Conservation (phyloP, 345 rosid species). For the Heritiera fomes region DNA sequence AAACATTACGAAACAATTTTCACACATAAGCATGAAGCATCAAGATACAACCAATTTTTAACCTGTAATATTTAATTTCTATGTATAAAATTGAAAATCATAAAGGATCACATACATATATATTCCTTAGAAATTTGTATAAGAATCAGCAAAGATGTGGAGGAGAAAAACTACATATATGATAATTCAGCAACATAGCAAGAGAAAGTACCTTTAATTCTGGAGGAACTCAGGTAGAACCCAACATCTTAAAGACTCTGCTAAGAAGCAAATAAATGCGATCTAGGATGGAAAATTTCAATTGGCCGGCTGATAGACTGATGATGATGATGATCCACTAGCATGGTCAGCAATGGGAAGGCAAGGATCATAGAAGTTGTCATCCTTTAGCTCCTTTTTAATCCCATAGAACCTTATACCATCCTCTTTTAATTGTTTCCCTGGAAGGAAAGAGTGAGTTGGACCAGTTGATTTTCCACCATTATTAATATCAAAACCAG, state of each 20-base stretch:
- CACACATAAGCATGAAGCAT: background rate
- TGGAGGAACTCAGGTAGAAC: slow-evolving; percentile 8
- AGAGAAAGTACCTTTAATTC: slow-evolving; percentile 10
- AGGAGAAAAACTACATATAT: background rate
- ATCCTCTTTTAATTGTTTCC: slow-evolving; percentile 37
- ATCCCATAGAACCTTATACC: slow-evolving; percentile 37
- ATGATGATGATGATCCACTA: slow-evolving; percentile 25
- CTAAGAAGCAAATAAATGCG: background rate
- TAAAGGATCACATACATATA: background rate
- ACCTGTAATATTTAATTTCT: slow-evolving; percentile 3
- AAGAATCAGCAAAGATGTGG: background rate
- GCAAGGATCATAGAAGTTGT: slow-evolving; percentile 36
- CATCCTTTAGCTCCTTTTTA: slow-evolving; percentile 51
- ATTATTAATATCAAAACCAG: slow-evolving; percentile 29
- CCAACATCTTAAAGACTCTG: background rate
- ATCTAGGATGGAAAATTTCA: slow-evolving; percentile 34
- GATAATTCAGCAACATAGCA: background rate
- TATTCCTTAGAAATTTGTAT: background rate
- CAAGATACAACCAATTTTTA: slow-evolving; percentile 6
- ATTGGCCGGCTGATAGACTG: slow-evolving; percentile 38
- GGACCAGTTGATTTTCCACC: slow-evolving; percentile 27
- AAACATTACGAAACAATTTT: background rate
- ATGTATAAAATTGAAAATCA: slow-evolving; percentile 1
- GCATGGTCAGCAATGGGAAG: slow-evolving; percentile 37
- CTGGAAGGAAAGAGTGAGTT: slow-evolving; percentile 36